Base-by-base conservation (phyloP, 202 grass and related monocot species). In the Carex sylvatica region DNA sequence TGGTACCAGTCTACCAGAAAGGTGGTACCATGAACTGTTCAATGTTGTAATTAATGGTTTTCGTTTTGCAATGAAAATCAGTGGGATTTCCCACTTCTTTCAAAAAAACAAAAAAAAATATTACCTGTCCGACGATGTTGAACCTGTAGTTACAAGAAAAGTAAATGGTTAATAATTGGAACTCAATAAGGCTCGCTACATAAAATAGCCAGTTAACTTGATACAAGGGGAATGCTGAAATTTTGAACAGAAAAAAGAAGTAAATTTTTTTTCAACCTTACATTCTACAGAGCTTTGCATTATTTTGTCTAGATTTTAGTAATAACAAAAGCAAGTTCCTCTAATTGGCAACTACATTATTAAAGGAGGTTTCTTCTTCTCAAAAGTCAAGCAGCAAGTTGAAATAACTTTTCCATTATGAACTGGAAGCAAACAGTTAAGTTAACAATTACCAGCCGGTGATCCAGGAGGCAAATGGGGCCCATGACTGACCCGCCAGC, bases 91-190 rank as follows among this genome's bases (percentile, higher is more conserved):
- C 33, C 33, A 35, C 0, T 35, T 35, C 33, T 35, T 35, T 35
- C 33, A 35, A 35, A 35, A 35, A 5, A 5, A 35, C 4, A 35
- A 28, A 28, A 28, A 28, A 2, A 28, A 2, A 28, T 28, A 28
- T 28, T 87, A 98, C 95, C 95, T 98, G 95, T 36, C 95, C 95
- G 65, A 90, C 91, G 56, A 98, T 95, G 84, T 98, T 98, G 85
- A 93, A 98, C 95, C 95, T 95, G 92, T 85, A 91, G 42, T 42
- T 30, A 46, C 67, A 70, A 79, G 6, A 65, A 31, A 82, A 31
- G 23, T 30, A 78, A 9, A 51, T 78, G 23, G 31, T 8, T 12
- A 75, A 82, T 24, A 14, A 78, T 75, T 9, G 90, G 66, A 86
- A 20, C 5, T 22, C 19, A 65, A 54, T n/a, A 49, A 10, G 1